Base-by-base conservation (phyloP, 2,329 filamentous ascomycete species). In the Raffaelea arxii region DNA sequence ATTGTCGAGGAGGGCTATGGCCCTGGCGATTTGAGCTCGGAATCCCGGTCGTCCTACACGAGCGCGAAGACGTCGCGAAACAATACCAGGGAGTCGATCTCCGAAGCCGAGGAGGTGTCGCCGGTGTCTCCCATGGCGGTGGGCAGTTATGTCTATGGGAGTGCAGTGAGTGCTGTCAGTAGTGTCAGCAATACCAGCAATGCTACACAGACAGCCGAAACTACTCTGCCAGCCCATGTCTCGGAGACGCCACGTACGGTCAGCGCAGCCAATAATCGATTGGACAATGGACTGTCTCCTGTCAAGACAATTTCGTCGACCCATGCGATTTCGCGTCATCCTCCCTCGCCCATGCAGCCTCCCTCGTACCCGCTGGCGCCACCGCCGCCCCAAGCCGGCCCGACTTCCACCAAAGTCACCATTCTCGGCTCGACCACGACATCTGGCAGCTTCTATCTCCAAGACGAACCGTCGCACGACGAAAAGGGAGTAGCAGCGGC, bases 41-140 rank as follows among this genome's bases (percentile, higher is more conserved):
- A 45, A 11, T 37, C 43, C 1, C 47, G 44, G 30, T 42, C 48
- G 10, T 47, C 53, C 0, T 24, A 47, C 2, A 37, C 42, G 3
- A 27, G 37, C 14, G 18, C 44, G 3, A 52, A 52, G 22, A 35
- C 41, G 25, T 11, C 49, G 3, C 43, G 44, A 24, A 23, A 44
- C 11, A 39, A 49, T 25, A 47, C 49, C 21, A 59, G 47, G 41
- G 53, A 57, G 18, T 65, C 67, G 0, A 70, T 73, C 32, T 70
- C 69, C 0, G 70, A 72, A 51, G 66, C 62, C 0, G 68, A 72
- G 19, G 67, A 72, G 44, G 11, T 46, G 7, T 18, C 7, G 14
- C 14, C 32, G 14, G 19, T 7, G 32, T 36, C 32, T 6, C 32
- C 32, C 14, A 18, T 6, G 32, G 7, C 6, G 32, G 32, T n/a